Conservation (phyloP, 345 rosid genomes). For the Adansonia digitata region DNA sequence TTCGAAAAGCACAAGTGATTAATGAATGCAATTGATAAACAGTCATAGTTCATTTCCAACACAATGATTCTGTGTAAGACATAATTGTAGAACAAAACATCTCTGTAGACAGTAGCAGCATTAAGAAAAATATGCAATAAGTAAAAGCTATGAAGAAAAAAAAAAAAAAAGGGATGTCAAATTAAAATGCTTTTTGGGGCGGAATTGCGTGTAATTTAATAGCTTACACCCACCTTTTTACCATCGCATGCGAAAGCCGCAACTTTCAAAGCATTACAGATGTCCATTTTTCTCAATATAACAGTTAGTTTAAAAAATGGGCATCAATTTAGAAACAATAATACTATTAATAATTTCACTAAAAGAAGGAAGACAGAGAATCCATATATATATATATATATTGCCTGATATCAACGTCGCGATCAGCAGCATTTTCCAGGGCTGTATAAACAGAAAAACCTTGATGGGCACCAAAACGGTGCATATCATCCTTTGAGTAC, state of each 20-base stretch:
- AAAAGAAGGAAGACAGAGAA: neutral
- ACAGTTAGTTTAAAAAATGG: neutral
- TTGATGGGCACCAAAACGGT: slow-evolving; percentile 46
- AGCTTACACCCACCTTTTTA: neutral
- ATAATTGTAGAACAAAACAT: neutral
- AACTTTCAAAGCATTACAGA: neutral
- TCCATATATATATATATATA: neutral
- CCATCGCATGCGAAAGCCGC: neutral
- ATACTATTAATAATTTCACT: neutral
- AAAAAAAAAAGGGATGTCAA: neutral
- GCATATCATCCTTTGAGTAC: slow-evolving; percentile 47
- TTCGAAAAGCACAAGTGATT: neutral
- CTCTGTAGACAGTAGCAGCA: neutral
- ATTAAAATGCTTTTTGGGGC: neutral
- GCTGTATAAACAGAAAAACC: slow-evolving; percentile 59
- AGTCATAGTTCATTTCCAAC: neutral
- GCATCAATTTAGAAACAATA: neutral
- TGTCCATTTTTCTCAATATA: neutral
- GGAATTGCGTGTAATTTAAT: neutral
- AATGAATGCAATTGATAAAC: neutral
- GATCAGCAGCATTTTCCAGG: slow-evolving; percentile 56
- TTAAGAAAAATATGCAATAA: neutral
- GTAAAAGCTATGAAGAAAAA: neutral
- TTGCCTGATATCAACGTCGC: slow-evolving; percentile 67
- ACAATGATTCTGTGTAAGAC: neutral